Percentiles rank a stretch among this genome's conserved stretches.
Conservation (phyloP, 176 grass and related monocot genomes). For the Tuctoria greenei region DNA sequence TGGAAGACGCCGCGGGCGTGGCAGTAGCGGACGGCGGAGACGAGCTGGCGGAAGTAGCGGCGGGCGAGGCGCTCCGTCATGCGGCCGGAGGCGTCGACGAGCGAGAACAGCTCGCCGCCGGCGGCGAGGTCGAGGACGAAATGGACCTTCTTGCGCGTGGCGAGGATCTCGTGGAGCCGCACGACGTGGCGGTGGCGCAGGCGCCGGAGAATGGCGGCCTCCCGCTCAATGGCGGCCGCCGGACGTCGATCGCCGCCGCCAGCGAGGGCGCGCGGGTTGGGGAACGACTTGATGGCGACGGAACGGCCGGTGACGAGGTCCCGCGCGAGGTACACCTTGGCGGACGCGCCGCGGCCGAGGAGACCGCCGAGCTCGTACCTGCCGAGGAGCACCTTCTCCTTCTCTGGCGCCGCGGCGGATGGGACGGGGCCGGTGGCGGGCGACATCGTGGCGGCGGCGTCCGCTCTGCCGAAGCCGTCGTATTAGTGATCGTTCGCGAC, state of each 20-base stretch:
- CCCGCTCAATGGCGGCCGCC: constrained; percentile 54
- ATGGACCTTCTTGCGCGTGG: constrained; percentile 64
- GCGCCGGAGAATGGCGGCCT: constrained; percentile 57
- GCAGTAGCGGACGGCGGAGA: constrained; percentile 74
- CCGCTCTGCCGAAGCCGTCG: constrained; percentile 47
- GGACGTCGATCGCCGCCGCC: neutral
- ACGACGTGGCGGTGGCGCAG: constrained; percentile 75
- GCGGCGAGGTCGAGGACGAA: constrained; percentile 76
- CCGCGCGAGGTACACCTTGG: constrained; percentile 78
- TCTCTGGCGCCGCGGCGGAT: neutral
- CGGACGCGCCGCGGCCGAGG: constrained; percentile 86
- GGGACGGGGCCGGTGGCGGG: constrained; percentile 49
- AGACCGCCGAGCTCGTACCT: constrained; percentile 67
- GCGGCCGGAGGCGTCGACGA: constrained; percentile 47
- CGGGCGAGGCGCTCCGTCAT: constrained; percentile 57
- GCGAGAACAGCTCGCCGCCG: constrained; percentile 71
- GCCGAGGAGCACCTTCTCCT: constrained; percentile 45
- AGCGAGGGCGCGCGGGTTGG: constrained; percentile 36
- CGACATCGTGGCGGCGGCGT: constrained; percentile 58
- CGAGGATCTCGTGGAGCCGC: constrained; percentile 65
- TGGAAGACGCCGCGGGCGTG: constrained; percentile 82
- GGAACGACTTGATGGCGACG: constrained; percentile 86
- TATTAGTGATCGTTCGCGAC: constrained; percentile 24
- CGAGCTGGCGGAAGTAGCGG: constrained; percentile 68
- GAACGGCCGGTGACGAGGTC: constrained; percentile 53